Evolutionary conservation across 331 rosid species (phyloP).

Genomic region (Malus hybrid): DNA sequence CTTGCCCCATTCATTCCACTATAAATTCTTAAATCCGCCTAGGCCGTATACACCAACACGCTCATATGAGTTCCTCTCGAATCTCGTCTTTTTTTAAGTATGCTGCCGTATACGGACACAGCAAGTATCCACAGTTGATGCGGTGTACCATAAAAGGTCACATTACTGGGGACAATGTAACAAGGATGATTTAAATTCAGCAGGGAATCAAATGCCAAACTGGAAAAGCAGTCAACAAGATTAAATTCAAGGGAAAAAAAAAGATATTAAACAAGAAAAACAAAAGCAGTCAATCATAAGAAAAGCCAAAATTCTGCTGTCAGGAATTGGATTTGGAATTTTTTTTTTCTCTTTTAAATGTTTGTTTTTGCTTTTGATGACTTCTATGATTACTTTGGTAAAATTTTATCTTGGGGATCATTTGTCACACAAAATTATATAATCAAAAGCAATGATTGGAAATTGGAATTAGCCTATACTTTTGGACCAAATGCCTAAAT

Average conservation of each 20-base stretch:
- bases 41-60: too few relatives aligned
- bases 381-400: conserved; percentile 56
- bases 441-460: conserved; percentile 73
- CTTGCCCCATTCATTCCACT: neutral
- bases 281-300: conserved; percentile 76
- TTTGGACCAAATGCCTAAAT: conserved; percentile 41
- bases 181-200: neutral
- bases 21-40: too few relatives aligned
- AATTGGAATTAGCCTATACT: conserved; percentile 55
- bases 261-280: conserved; percentile 17
- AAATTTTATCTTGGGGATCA: conserved; percentile 59
- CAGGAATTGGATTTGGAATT: conserved; percentile 44
- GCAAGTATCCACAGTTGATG: too few relatives aligned
- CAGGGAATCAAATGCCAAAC: conserved; percentile 26
- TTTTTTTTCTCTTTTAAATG: conserved; percentile 11
- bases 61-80: too few relatives aligned
- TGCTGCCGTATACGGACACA: too few relatives aligned
- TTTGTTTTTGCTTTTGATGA: conserved; percentile 54
- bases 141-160: neutral
- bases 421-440: conserved; percentile 44
- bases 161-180: neutral
- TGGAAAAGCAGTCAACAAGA: conserved; percentile 60
- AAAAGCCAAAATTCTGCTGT: conserved; percentile 39
- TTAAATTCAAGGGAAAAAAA: conserved; percentile 20
- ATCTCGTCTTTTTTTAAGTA: too few relatives aligned